phyloP scores from a whole-genome alignment of 768 basidiomycete species.

The Tylopilus plumbeoviolaceoides region DNA sequence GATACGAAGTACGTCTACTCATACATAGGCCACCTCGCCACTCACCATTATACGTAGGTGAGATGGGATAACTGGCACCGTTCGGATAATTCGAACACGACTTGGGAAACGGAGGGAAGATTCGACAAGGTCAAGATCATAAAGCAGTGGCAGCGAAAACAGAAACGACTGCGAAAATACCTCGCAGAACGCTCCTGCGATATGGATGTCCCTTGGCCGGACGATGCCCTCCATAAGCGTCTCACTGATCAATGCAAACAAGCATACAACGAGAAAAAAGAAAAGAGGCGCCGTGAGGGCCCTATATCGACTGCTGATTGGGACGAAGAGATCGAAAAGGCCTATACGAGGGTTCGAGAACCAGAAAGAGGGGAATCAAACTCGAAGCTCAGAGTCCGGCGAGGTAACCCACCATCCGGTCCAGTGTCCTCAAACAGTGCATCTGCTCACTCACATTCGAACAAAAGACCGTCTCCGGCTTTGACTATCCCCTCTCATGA shows the following conservation, averaged over 20 bases:
- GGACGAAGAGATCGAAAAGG: slow-evolving; percentile 27
- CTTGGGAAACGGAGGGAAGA: slow-evolving; percentile 40
- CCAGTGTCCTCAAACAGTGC: slow-evolving; percentile 3
- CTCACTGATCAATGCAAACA: slow-evolving; percentile 41
- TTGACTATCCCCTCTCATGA: slow-evolving; percentile 8
- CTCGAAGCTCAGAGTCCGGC: slow-evolving; percentile 21
- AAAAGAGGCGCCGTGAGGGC: slow-evolving; percentile 12
- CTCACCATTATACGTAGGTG: slow-evolving; percentile 33
- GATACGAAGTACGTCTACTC: slow-evolving; percentile 29
- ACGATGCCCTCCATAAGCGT: slow-evolving; percentile 41
- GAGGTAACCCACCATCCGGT: slow-evolving; percentile 6
- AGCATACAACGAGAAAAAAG: slow-evolving; percentile 43
- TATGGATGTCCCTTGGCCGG: slow-evolving; percentile 37
- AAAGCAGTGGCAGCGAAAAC: slow-evolving; percentile 33
- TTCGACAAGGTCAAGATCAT: slow-evolving; percentile 20
- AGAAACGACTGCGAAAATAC: slow-evolving; percentile 27
- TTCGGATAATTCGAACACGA: slow-evolving; percentile 48
- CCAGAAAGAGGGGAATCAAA: slow-evolving; percentile 24
- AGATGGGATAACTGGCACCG: slow-evolving; percentile 52
- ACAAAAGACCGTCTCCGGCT: slow-evolving; percentile 14
- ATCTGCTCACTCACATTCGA: slow-evolving; percentile 1
- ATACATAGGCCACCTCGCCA: neutral
- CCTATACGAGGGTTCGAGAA: slow-evolving; percentile 19
- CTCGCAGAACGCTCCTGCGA: slow-evolving; percentile 32
- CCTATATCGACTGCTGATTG: slow-evolving; percentile 15